These are phyloP conservation scores for Komagataella pseudopastoris DNA, from an alignment of 805 yeast species.

Conservation along the genomic window DNA sequence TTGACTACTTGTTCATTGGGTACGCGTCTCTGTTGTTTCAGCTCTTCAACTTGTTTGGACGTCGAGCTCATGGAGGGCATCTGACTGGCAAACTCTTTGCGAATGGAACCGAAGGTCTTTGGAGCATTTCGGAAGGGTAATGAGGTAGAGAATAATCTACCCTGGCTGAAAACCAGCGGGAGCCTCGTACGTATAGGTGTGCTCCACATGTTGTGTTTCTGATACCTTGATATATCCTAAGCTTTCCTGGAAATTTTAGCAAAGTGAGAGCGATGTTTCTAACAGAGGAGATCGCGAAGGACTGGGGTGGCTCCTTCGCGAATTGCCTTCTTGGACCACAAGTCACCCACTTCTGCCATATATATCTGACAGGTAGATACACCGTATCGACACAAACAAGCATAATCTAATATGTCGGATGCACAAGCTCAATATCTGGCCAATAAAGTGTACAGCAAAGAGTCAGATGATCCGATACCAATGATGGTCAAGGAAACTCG, in stretches of 20 bases:
- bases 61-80: constrained; percentile 2
- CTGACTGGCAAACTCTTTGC: constrained; percentile 3
- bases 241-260: not conserved
- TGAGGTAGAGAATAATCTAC: not conserved
- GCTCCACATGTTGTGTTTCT: not conserved
- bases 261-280: not conserved
- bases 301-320: not conserved
- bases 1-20: constrained; percentile 26
- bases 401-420: not conserved
- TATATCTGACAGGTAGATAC: not conserved
- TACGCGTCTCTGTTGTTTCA: constrained; percentile 1
- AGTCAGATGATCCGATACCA: constrained; percentile 33
- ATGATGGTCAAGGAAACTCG: constrained; percentile 64
- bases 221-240: not conserved
- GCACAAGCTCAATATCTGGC: constrained; percentile 22
- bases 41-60: not conserved
- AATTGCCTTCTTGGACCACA: not conserved
- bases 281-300: not conserved
- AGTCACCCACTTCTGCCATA: not conserved
- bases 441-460: constrained; percentile 50
- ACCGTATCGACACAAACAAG: not conserved
- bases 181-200: not conserved
- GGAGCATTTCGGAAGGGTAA: not conserved
- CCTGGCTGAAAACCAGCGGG: not conserved
- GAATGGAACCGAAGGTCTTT: constrained; percentile 14